Percentiles rank a stretch among this genome's conserved stretches.
phyloP scores from a whole-genome alignment of 805 yeast species.

The Myxozyma udenii region DNA sequence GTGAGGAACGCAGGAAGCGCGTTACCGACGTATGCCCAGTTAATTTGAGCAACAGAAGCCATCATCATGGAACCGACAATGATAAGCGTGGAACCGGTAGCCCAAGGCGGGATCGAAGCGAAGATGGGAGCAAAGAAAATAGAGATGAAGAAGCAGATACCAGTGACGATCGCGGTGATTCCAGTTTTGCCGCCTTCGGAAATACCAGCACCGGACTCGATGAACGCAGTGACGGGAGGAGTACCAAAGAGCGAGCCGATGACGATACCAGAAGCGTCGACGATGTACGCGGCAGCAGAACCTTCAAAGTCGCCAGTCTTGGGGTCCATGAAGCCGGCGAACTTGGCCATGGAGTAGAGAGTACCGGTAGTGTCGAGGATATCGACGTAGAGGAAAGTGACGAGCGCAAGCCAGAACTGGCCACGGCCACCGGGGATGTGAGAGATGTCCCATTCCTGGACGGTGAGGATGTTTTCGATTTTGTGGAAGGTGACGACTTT shows the following conservation, averaged over 20 bases:
- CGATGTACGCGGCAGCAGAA: slow-evolving; percentile 30
- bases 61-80: slow-evolving; percentile 32
- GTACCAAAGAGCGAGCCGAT: slow-evolving; percentile 30
- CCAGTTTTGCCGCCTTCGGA: slow-evolving; percentile 32
- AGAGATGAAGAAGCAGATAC: slow-evolving; percentile 31
- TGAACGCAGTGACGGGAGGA: slow-evolving; percentile 32
- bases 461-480: slow-evolving; percentile 25
- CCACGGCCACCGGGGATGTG: slow-evolving; percentile 26
- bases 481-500: slow-evolving; percentile 30
- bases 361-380: slow-evolving; percentile 32
- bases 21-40: slow-evolving; percentile 30
- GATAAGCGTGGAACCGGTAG: slow-evolving; percentile 30
- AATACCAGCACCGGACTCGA: slow-evolving; percentile 32
- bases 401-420: slow-evolving; percentile 30
- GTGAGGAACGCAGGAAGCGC: slow-evolving; percentile 31
- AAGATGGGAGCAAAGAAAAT: slow-evolving; percentile 31
- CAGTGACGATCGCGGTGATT: slow-evolving; percentile 26
- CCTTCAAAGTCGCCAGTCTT: slow-evolving; percentile 31
- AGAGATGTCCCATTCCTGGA: slow-evolving; percentile 28
- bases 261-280: slow-evolving; percentile 28
- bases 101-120: slow-evolving; percentile 32
- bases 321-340: slow-evolving; percentile 25
- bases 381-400: slow-evolving; percentile 31
- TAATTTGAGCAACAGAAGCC: slow-evolving; percentile 25
- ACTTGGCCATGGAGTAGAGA: slow-evolving; percentile 31